Percentiles rank a stretch among this genome's conserved stretches.
phyloP scores from a whole-genome alignment of 129 eudicot species.

The Tanacetum coccineum region DNA sequence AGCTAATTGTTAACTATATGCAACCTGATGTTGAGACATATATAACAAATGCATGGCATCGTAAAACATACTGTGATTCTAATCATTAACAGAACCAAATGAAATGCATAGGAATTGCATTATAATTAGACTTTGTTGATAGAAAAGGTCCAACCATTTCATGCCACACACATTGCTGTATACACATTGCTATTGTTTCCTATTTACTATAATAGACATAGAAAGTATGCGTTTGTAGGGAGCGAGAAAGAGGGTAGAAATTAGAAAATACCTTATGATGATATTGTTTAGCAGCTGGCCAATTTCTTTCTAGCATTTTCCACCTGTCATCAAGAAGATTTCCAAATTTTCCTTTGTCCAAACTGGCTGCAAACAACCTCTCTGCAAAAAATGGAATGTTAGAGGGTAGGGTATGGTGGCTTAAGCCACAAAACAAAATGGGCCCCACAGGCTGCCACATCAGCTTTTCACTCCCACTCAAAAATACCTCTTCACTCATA shows the following conservation, averaged over 20 bases:
- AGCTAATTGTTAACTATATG: conserved; percentile 17
- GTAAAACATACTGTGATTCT: no score
- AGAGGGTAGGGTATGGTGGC: no score
- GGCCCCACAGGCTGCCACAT: no score
- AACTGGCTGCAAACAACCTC: no score
- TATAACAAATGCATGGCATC: not conserved
- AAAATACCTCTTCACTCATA: no score
- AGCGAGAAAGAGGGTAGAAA: not conserved
- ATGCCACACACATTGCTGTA: not conserved
- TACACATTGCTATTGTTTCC: not conserved
- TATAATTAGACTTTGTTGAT: not conserved
- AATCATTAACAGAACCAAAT: not conserved
- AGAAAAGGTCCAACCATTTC: conserved; percentile 5
- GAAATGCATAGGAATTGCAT: conserved; percentile 1
- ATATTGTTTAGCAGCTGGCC: conserved; percentile 48
- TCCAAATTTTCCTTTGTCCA: conserved; percentile 26
- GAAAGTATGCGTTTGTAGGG: not conserved
- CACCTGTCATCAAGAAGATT: conserved; percentile 25
- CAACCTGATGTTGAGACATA: conserved; percentile 27
- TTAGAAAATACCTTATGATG: conserved; percentile 75
- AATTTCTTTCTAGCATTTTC: conserved; percentile 34
- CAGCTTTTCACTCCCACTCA: no score
- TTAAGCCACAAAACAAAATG: no score
- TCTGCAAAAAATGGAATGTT: no score
- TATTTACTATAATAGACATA: not conserved